Percentiles rank a stretch among this genome's conserved stretches.
Conservation (phyloP, 306 rosid species). For the Astragalus glycyphyllos region DNA sequence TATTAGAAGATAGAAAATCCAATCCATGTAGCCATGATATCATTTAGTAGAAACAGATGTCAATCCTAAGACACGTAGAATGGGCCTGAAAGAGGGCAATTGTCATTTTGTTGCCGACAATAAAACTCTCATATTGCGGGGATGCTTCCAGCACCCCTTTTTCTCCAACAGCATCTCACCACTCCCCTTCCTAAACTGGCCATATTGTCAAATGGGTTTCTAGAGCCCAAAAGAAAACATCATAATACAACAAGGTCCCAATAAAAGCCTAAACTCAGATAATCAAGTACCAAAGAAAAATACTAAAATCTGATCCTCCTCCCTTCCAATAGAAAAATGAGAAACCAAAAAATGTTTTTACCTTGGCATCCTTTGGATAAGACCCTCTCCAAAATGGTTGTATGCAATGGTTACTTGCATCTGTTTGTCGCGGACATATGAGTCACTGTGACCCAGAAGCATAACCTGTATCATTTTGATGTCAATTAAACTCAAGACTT, state of each 20-base stretch:
- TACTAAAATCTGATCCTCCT: not conserved
- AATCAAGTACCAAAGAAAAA: constrained; percentile 7
- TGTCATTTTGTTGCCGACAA: not conserved
- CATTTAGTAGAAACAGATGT: not conserved
- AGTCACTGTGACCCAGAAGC: constrained; percentile 91
- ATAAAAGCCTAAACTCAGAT: not conserved
- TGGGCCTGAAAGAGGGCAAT: not conserved
- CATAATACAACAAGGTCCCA: not conserved
- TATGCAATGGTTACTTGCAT: constrained; percentile 99
- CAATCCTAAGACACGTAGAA: not conserved
- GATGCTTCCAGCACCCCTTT: too few relatives aligned
- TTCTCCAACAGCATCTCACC: too few relatives aligned
- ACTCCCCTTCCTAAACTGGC: not conserved
- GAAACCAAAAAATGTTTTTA: constrained; percentile 36
- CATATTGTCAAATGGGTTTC: constrained; percentile 10
- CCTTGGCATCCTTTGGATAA: constrained; percentile 99
- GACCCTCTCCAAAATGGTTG: constrained; percentile 99
- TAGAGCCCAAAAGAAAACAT: constrained; percentile 20
- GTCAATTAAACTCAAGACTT: not conserved
- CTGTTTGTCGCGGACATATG: constrained; percentile 80
- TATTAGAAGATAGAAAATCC: constrained; percentile 4
- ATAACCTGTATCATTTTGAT: constrained; percentile 66
- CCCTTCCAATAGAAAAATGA: not conserved
- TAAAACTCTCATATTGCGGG: not conserved
- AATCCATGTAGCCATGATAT: not conserved